Evolutionary conservation across 176 grass and related monocot species (phyloP).

Genomic region (Aegilops bicornis): DNA sequence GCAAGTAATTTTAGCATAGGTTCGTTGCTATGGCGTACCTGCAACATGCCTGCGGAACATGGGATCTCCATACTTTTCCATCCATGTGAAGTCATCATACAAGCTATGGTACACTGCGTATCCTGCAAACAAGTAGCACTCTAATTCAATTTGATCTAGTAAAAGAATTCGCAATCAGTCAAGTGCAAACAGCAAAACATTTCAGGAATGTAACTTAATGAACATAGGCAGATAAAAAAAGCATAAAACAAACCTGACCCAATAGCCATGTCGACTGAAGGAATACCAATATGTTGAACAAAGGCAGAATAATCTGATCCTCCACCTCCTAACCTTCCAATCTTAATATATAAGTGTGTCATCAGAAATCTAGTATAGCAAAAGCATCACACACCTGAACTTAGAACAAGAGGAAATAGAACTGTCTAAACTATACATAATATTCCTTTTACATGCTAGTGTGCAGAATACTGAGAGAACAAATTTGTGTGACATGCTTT

Average conservation of each 20-base stretch:
- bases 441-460: not conserved
- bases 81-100: constrained; percentile 90
- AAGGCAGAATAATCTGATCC: constrained; percentile 82
- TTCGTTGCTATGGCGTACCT: constrained; percentile 38
- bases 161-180: not conserved
- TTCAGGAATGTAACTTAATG: not conserved
- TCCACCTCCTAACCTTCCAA: constrained; percentile 86
- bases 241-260: constrained; percentile 55
- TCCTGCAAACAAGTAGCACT: constrained; percentile 43
- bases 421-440: not conserved
- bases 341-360: constrained; percentile 40
- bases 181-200: not conserved
- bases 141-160: not conserved
- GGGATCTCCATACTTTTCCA: constrained; percentile 87
- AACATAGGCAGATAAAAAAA: not conserved
- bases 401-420: not conserved
- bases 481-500: constrained; percentile 10
- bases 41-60: constrained; percentile 77
- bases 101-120: constrained; percentile 87
- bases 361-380: constrained; percentile 25
- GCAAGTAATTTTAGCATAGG: not conserved
- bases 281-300: constrained; percentile 83
- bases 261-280: constrained; percentile 72
- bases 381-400: not conserved
- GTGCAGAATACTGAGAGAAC: constrained; percentile 2